phyloP scores from a whole-genome alignment of 768 basidiomycete genomes.

The Boletus rubroflammeus region DNA sequence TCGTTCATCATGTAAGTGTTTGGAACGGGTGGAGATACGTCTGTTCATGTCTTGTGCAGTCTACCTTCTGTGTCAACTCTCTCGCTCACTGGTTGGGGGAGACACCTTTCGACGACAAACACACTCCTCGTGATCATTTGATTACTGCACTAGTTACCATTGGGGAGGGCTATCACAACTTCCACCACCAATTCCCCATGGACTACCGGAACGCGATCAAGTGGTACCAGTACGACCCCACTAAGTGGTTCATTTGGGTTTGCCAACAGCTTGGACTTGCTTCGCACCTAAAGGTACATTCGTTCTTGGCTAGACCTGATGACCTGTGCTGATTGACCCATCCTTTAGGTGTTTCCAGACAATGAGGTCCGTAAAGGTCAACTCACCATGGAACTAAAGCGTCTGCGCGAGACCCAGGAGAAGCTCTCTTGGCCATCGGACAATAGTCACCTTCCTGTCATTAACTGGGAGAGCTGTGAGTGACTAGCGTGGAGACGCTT shows the following conservation, averaged over 20 bases:
- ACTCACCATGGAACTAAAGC: conserved; percentile 92
- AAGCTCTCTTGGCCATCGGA: conserved; percentile 76
- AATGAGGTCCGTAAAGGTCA: conserved; percentile 83
- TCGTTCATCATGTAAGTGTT: conserved; percentile 80
- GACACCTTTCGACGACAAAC: conserved; percentile 91
- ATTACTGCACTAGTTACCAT: conserved; percentile 87
- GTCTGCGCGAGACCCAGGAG: conserved; percentile 75
- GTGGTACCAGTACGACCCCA: conserved; percentile 88
- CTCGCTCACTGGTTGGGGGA: conserved; percentile 96
- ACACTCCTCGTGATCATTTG: conserved; percentile 86
- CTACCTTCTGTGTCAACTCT: conserved; percentile 96
- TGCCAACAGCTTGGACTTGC: conserved; percentile 48
- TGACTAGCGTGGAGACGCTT: conserved; percentile 2
- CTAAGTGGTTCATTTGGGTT: conserved; percentile 80
- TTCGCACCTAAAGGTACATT: conserved; percentile 50
- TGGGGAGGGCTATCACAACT: conserved; percentile 98
- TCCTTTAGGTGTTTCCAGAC: conserved; percentile 50
- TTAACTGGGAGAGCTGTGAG: conserved; percentile 85
- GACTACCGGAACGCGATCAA: conserved; percentile 96
- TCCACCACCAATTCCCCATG: conserved; percentile 97
- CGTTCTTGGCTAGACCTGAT: neutral
- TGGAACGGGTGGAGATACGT: neutral
- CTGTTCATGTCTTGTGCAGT: conserved; percentile 42
- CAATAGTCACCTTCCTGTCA: conserved; percentile 69
- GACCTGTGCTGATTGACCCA: neutral